Evolutionary conservation across 805 yeast genomes (phyloP).

Genomic region (Yarrowia osloensis): DNA sequence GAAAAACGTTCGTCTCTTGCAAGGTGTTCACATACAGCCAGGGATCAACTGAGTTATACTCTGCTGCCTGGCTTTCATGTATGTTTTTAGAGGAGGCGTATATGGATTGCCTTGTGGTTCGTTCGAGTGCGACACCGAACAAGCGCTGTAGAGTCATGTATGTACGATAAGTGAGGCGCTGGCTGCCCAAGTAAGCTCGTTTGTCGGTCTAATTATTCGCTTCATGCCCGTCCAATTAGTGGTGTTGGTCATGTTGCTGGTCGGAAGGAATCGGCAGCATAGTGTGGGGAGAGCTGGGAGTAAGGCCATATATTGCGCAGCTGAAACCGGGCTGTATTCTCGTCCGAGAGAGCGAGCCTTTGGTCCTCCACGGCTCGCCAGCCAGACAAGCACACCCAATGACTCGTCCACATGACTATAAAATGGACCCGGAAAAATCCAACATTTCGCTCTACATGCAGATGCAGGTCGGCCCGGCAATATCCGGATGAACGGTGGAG

Average conservation of each 20-base stretch:
- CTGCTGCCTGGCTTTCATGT: constrained; percentile 4
- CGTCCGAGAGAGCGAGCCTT: neutral
- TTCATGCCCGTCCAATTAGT: neutral
- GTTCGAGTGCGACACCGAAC: no score
- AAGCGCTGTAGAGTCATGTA: no score
- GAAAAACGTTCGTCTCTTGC: no score
- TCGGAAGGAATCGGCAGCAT: neutral
- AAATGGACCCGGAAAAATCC: constrained; percentile 23
- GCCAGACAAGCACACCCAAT: neutral
- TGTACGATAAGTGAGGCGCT: neutral
- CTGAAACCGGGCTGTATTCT: neutral
- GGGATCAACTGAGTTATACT: neutral
- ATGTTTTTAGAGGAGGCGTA: neutral
- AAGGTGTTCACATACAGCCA: no score
- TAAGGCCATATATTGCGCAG: constrained; percentile 8
- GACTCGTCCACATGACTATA: neutral
- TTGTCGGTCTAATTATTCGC: neutral
- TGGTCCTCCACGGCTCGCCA: neutral
- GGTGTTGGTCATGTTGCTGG: neutral
- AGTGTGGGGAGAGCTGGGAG: neutral
- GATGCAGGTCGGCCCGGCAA: constrained; percentile 28
- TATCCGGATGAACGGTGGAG: neutral
- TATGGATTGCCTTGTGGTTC: neutral
- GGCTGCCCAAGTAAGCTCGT: no score
- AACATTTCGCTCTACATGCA: constrained; percentile 29